These are phyloP conservation scores for Ammopiptanthus mongolicus DNA, from an alignment of 306 rosid genomes.

Conservation along the genomic window DNA sequence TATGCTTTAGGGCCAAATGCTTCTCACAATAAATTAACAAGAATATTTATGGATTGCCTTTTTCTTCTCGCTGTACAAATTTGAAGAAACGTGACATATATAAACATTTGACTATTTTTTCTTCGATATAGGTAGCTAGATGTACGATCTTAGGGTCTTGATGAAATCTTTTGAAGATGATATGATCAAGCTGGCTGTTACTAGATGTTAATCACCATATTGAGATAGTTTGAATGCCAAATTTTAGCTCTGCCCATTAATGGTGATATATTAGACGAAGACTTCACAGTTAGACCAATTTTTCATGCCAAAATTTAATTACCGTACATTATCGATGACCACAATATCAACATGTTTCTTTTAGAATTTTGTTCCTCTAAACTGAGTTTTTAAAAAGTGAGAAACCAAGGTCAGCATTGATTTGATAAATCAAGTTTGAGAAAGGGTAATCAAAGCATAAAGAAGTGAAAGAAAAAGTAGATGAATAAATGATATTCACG, in stretches of 20 bases:
- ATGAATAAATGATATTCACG: background rate
- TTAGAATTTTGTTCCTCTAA: too few species aligned
- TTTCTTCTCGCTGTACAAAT: background rate
- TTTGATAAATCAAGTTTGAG: too few species aligned
- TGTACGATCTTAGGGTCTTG: background rate
- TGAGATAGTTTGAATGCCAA: background rate
- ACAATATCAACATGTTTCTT: background rate
- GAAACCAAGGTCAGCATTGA: too few species aligned
- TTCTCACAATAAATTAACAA: background rate
- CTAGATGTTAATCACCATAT: background rate
- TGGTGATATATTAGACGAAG: background rate
- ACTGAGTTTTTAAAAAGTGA: too few species aligned
- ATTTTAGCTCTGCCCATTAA: background rate
- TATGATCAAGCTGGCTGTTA: background rate
- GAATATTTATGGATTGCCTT: background rate
- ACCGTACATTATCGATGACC: background rate
- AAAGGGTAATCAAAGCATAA: background rate
- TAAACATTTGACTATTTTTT: background rate
- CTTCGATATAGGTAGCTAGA: background rate
- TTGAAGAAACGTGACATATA: background rate
- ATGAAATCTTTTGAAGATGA: background rate
- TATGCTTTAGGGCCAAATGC: background rate
- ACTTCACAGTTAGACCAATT: background rate
- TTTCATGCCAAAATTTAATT: background rate
- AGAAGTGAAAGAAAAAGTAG: background rate